Evolutionary conservation across 139 green algal genomes (phyloP).

Genomic region (Picochlorum sp.): DNA sequence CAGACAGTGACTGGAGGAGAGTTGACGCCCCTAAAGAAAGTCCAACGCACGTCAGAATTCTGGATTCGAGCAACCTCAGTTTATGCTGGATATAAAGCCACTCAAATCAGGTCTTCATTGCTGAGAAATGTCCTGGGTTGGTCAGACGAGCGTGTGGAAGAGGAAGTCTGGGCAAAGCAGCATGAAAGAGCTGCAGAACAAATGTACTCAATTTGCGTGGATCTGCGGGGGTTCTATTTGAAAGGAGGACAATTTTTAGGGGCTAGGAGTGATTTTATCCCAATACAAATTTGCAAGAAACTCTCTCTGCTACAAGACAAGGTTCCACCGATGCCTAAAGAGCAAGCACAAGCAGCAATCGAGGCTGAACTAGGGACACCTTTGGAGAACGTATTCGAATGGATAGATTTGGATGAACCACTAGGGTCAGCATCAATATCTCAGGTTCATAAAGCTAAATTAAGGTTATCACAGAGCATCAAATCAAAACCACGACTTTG

Average conservation of each 20-base stretch:
- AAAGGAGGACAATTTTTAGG: conserved; percentile 90
- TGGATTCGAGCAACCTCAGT: conserved; percentile 59
- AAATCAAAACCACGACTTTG: neutral
- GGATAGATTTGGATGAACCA: conserved; percentile 78
- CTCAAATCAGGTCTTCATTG: conserved; percentile 38
- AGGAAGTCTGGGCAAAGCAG: conserved; percentile 61
- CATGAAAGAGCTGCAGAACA: conserved; percentile 57
- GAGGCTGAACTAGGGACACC: conserved; percentile 59
- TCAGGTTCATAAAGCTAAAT: conserved; percentile 84
- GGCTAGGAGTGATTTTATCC: conserved; percentile 76
- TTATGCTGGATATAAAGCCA: conserved; percentile 71
- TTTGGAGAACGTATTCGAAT: conserved; percentile 74
- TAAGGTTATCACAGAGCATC: conserved; percentile 23
- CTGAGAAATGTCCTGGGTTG: conserved; percentile 26
- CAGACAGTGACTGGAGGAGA: conserved; percentile 1
- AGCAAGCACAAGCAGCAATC: conserved; percentile 33
- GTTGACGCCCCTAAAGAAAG: conserved; percentile 1
- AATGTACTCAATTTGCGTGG: conserved; percentile 77
- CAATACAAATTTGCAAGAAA: conserved; percentile 64
- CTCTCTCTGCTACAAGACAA: conserved; percentile 75
- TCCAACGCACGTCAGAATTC: conserved; percentile 55
- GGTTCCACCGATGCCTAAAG: conserved; percentile 57
- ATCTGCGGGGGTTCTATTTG: conserved; percentile 79
- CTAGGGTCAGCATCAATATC: conserved; percentile 84
- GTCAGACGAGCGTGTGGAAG: conserved; percentile 29